Evolutionary conservation across 768 basidiomycete species (phyloP).

Genomic region (Termitomyces sp.): DNA sequence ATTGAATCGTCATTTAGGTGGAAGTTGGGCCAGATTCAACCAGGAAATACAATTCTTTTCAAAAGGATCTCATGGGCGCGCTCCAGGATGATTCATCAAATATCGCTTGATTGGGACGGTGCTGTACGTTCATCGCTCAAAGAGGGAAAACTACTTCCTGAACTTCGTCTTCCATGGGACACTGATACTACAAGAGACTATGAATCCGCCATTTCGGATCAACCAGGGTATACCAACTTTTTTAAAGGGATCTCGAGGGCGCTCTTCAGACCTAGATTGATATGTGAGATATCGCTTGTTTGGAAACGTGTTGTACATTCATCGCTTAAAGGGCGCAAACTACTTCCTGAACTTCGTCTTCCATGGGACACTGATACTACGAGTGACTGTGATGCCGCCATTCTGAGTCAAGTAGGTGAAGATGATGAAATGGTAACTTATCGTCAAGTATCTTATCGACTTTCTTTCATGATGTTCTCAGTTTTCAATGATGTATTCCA

Average conservation of each 20-base stretch:
- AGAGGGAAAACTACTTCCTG: too few relatives aligned
- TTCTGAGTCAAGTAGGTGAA: background rate
- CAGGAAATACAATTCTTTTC: conserved; percentile 52
- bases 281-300: background rate
- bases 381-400: background rate
- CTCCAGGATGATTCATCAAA: background rate
- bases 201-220: background rate
- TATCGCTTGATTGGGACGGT: background rate
- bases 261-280: background rate
- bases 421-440: conserved; percentile 33
- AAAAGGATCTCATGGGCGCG: conserved; percentile 40
- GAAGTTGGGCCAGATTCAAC: conserved; percentile 62
- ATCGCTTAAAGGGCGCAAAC: background rate
- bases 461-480: background rate
- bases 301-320: background rate
- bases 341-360: background rate
- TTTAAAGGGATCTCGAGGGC: conserved; percentile 49
- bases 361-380: background rate
- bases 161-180: conserved; percentile 1
- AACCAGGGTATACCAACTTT: conserved; percentile 47
- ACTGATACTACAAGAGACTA: background rate
- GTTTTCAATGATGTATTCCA: background rate
- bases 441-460: conserved; percentile 39
- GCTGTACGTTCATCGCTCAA: background rate
- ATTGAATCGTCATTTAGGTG: conserved; percentile 34